These are phyloP conservation scores for Corrigiola litoralis DNA, from an alignment of 179 eudicot genomes.

Conservation along the genomic window DNA sequence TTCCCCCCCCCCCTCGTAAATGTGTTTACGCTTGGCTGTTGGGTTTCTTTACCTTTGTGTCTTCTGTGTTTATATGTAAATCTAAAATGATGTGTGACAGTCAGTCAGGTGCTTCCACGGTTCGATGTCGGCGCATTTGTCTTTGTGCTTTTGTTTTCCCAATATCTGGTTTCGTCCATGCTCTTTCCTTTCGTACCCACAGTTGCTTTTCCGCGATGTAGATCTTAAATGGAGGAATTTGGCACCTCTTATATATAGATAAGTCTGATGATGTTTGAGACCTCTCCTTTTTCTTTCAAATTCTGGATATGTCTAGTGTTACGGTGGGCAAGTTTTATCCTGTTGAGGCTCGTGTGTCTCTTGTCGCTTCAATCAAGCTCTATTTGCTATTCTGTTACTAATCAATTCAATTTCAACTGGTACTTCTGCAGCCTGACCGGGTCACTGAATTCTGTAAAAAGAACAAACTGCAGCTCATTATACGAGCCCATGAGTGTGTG, in stretches of 20 bases:
- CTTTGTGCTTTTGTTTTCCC: too few relatives aligned
- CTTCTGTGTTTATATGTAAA: too few relatives aligned
- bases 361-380: background rate
- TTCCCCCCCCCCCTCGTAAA: too few relatives aligned
- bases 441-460: slow-evolving; percentile 88
- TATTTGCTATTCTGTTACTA: background rate
- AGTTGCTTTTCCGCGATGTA: background rate
- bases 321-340: background rate
- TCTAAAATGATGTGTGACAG: too few relatives aligned
- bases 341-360: background rate
- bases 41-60: too few relatives aligned
- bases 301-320: background rate
- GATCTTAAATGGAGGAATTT: background rate
- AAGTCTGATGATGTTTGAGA: background rate
- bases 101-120: background rate
- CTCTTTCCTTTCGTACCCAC: too few relatives aligned
- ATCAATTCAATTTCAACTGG: background rate
- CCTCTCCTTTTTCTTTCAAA: background rate
- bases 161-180: too few relatives aligned
- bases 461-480: slow-evolving; percentile 85
- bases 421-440: slow-evolving; percentile 76
- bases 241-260: too few relatives aligned
- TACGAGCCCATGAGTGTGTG: slow-evolving; percentile 96
- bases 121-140: too few relatives aligned
- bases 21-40: too few relatives aligned